These are phyloP conservation scores for Agrostemma githago DNA, from an alignment of 148 eudicot genomes.

Conservation along the genomic window DNA sequence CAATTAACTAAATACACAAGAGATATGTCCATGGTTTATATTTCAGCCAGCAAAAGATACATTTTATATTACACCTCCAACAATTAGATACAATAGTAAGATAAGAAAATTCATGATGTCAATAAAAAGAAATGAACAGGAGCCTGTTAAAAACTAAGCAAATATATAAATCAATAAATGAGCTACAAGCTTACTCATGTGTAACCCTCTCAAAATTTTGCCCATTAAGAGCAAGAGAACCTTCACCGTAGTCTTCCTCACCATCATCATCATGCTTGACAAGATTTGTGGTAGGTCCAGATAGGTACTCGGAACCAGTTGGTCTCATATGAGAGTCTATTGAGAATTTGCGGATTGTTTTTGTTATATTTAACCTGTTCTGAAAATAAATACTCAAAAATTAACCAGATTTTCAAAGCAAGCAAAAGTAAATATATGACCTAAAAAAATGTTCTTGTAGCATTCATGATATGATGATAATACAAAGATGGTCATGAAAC, in stretches of 20 bases:
- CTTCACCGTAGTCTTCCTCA: slow-evolving; percentile 72
- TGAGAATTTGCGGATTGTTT: slow-evolving; percentile 79
- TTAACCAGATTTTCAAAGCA: slow-evolving; percentile 1
- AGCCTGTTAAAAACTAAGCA: neutral
- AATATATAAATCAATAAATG: slow-evolving; percentile 1
- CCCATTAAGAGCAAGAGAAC: slow-evolving; percentile 46
- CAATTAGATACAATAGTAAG: neutral
- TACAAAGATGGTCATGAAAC: slow-evolving; percentile 6
- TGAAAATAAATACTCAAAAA: slow-evolving; percentile 42
- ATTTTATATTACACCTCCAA: neutral
- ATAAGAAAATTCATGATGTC: neutral
- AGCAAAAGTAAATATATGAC: neutral
- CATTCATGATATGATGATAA: neutral
- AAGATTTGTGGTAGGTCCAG: slow-evolving; percentile 40
- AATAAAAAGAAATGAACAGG: slow-evolving; percentile 1
- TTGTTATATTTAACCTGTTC: slow-evolving; percentile 98
- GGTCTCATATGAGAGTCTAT: slow-evolving; percentile 60
- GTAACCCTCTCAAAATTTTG: slow-evolving; percentile 66
- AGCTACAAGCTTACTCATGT: slow-evolving; percentile 53
- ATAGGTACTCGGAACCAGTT: slow-evolving; percentile 65
- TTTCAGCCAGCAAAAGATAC: too few species aligned
- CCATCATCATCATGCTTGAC: slow-evolving; percentile 82
- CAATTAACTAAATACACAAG: slow-evolving; percentile 5
- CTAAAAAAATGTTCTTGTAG: neutral
- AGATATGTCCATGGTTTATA: neutral